phyloP scores from a whole-genome alignment of 768 basidiomycete species.

The Tricholoma furcatifolium region DNA sequence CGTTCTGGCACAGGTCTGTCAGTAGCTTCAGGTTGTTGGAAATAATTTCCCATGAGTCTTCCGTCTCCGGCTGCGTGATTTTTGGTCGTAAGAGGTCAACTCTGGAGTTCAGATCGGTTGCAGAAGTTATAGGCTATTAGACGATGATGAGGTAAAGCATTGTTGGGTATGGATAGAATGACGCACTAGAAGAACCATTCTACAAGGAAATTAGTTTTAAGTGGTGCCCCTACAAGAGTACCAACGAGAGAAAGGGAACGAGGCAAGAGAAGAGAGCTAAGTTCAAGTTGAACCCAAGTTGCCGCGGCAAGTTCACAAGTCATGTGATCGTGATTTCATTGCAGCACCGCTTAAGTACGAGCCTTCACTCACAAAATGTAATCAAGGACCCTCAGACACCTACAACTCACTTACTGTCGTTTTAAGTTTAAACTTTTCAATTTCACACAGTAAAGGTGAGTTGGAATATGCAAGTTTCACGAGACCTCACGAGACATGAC shows the following conservation, averaged over 20 bases:
- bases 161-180: background rate
- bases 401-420: background rate
- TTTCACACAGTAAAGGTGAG: too few relatives aligned
- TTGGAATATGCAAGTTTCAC: too few relatives aligned
- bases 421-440: too few relatives aligned
- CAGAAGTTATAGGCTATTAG: slow-evolving; percentile 8
- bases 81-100: slow-evolving; percentile 9
- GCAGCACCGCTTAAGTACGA: background rate
- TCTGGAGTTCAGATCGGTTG: slow-evolving; percentile 9
- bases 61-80: slow-evolving; percentile 17
- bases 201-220: background rate
- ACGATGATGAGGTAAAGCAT: background rate
- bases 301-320: background rate
- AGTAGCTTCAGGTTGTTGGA: slow-evolving; percentile 10
- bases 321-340: slow-evolving; percentile 17
- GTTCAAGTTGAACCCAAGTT: background rate
- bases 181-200: slow-evolving; percentile 8
- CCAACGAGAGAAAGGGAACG: background rate
- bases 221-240: background rate
- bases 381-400: background rate
- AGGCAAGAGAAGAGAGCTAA: background rate
- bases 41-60: slow-evolving; percentile 20
- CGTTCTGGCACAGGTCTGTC: slow-evolving; percentile 11
- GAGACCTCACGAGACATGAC: background rate
- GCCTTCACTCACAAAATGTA: too few relatives aligned